Conservation (phyloP, 495 filamentous ascomycete species). For the Xylaria nigripes region DNA sequence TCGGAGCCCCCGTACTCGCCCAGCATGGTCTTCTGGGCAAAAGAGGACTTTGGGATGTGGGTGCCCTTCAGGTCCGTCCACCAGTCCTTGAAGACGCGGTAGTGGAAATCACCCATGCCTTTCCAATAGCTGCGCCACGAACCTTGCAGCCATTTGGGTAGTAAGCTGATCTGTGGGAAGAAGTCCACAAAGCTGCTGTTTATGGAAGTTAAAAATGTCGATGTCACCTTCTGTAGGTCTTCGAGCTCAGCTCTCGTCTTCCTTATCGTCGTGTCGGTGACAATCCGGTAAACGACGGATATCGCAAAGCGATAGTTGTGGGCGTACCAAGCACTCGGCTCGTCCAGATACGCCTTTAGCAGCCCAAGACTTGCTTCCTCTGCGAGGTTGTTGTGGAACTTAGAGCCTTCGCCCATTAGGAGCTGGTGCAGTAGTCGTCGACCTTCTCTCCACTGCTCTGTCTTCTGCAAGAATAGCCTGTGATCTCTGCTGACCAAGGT, state of each 20-base stretch:
- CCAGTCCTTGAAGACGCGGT: conserved; percentile 30
- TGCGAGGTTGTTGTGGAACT: conserved; percentile 22
- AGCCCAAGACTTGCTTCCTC: conserved; percentile 30
- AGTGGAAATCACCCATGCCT: conserved; percentile 20
- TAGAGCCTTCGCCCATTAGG: conserved; percentile 23
- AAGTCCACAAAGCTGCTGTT: conserved; percentile 31
- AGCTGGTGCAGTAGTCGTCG: conserved; percentile 32
- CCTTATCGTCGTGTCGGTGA: conserved; percentile 2
- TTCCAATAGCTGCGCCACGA: conserved; percentile 33
- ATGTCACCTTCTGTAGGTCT: conserved; percentile 24
- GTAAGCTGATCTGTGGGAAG: conserved; percentile 29
- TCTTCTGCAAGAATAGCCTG: conserved; percentile 25
- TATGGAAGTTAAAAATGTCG: conserved; percentile 23
- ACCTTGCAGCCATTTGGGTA: conserved; percentile 33
- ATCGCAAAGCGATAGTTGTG: conserved; percentile 34
- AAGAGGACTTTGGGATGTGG: conserved; percentile 19
- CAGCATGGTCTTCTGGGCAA: conserved; percentile 29
- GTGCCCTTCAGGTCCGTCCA: conserved; percentile 22
- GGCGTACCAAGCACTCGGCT: conserved; percentile 25
- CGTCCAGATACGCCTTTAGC: conserved; percentile 24
- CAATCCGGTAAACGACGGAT: conserved; percentile 30
- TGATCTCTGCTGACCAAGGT: conserved; percentile 27
- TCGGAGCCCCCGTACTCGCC: conserved; percentile 32
- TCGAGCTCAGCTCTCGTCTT: conserved; percentile 17
- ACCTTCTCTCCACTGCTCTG: conserved; percentile 25